Percentiles rank a stretch among this genome's conserved stretches.
Conservation (phyloP, 1,284 basidiomycete species). For the Rhodotorula glutinis region DNA sequence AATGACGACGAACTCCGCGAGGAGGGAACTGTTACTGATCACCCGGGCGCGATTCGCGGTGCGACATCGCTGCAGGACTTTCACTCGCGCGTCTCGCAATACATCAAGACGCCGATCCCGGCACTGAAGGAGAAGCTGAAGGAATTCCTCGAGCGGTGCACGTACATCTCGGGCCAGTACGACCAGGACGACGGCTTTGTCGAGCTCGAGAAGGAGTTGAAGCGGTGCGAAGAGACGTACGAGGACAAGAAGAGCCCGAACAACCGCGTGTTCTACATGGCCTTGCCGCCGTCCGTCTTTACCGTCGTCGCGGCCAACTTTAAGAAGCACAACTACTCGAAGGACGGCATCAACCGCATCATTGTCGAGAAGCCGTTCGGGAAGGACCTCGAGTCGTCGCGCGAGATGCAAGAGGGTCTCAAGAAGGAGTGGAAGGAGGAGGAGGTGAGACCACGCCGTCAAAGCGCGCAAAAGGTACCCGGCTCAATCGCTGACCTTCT, state of each 20-base stretch:
- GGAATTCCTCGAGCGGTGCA: slow-evolving; percentile 72
- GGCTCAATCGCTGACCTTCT: background rate
- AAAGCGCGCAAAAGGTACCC: no score
- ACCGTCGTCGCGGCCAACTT: slow-evolving; percentile 78
- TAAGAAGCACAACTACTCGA: slow-evolving; percentile 72
- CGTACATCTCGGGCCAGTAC: slow-evolving; percentile 82
- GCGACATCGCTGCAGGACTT: slow-evolving; percentile 57
- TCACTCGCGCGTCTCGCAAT: slow-evolving; percentile 72
- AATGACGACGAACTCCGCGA: no score
- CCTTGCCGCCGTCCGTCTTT: slow-evolving; percentile 90
- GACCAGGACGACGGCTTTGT: slow-evolving; percentile 76
- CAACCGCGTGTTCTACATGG: slow-evolving; percentile 57
- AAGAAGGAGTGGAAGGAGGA: slow-evolving; percentile 88
- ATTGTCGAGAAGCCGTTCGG: slow-evolving; percentile 97
- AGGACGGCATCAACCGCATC: slow-evolving; percentile 75
- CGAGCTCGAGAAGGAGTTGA: slow-evolving; percentile 68
- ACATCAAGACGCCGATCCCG: slow-evolving; percentile 69
- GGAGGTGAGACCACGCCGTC: slow-evolving; percentile 52
- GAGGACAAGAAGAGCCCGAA: slow-evolving; percentile 51
- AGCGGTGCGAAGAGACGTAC: slow-evolving; percentile 68
- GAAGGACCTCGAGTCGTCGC: slow-evolving; percentile 83
- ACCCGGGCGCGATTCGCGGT: no score
- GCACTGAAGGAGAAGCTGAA: slow-evolving; percentile 62
- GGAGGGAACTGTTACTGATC: background rate
- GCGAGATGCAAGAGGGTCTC: slow-evolving; percentile 70